A percentile compares a stretch with the other conserved stretches of the same genome.
Conservation (phyloP, 768 basidiomycete species). For the Leccinum subtestaceum region DNA sequence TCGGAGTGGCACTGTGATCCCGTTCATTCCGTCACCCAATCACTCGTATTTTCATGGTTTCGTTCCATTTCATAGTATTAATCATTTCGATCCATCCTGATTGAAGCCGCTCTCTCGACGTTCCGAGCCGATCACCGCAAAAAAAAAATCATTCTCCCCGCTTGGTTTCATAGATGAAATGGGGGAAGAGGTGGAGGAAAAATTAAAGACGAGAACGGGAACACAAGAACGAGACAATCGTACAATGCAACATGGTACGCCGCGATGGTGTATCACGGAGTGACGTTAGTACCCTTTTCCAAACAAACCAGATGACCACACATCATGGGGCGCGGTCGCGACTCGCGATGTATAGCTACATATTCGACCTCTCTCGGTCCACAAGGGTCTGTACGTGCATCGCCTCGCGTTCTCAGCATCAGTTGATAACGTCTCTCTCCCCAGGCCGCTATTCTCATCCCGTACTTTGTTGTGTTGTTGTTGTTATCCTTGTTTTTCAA, state of each 20-base stretch:
- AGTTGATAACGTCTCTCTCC: background rate
- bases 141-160: no score
- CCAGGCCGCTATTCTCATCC: background rate
- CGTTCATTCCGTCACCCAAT: background rate
- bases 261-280: background rate
- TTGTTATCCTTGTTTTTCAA: background rate
- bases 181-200: background rate
- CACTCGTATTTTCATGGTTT: background rate
- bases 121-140: background rate
- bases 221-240: background rate
- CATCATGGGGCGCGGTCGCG: background rate
- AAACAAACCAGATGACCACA: background rate
- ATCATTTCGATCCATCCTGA: background rate
- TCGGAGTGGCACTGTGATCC: background rate
- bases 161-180: background rate
- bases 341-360: background rate
- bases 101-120: background rate
- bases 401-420: background rate
- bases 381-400: background rate
- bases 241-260: background rate
- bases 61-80: background rate
- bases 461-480: background rate
- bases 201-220: background rate
- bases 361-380: background rate
- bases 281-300: background rate